phyloP scores from a whole-genome alignment of 805 yeast genomes.

The Babjeviella inositovora region DNA sequence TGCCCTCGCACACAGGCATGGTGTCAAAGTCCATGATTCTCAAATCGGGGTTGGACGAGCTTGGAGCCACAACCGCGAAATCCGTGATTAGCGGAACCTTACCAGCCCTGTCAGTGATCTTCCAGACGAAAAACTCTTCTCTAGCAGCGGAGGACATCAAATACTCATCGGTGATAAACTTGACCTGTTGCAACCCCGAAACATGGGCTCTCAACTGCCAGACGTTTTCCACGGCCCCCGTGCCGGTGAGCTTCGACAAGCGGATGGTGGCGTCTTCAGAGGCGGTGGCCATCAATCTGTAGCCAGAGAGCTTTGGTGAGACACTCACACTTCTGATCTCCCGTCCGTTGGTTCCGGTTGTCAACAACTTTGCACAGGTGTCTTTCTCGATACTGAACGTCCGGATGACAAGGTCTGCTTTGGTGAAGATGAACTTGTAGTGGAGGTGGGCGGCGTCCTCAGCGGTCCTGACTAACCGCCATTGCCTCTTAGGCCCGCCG shows the following conservation, averaged over 20 bases:
- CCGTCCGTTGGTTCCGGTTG: slow-evolving; percentile 76
- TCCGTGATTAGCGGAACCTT: slow-evolving; percentile 28
- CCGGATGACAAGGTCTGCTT: slow-evolving; percentile 41
- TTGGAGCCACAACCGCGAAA: slow-evolving; percentile 36
- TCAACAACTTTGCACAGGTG: slow-evolving; percentile 22
- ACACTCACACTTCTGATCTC: slow-evolving; percentile 68
- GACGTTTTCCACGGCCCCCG: slow-evolving; percentile 25
- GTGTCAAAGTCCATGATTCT: slow-evolving; percentile 78
- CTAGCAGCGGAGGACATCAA: slow-evolving; percentile 56
- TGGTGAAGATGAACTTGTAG: slow-evolving; percentile 39
- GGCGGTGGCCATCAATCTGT: slow-evolving; percentile 47
- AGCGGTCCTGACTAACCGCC: slow-evolving; percentile 31
- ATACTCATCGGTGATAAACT: slow-evolving; percentile 34
- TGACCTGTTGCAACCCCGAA: slow-evolving; percentile 72
- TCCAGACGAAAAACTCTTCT: slow-evolving; percentile 83
- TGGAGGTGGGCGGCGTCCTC: slow-evolving; percentile 6
- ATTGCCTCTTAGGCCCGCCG: slow-evolving; percentile 85
- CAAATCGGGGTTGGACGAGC: slow-evolving; percentile 53
- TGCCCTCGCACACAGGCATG: slow-evolving; percentile 13
- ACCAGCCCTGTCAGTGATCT: slow-evolving; percentile 17
- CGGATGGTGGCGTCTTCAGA: slow-evolving; percentile 80
- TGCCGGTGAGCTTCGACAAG: slow-evolving; percentile 21
- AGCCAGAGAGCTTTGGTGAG: slow-evolving; percentile 14
- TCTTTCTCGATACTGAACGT: no score
- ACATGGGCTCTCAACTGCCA: slow-evolving; percentile 71